phyloP scores from a whole-genome alignment of 495 filamentous ascomycete genomes.

The Pseudevernia furfuracea region DNA sequence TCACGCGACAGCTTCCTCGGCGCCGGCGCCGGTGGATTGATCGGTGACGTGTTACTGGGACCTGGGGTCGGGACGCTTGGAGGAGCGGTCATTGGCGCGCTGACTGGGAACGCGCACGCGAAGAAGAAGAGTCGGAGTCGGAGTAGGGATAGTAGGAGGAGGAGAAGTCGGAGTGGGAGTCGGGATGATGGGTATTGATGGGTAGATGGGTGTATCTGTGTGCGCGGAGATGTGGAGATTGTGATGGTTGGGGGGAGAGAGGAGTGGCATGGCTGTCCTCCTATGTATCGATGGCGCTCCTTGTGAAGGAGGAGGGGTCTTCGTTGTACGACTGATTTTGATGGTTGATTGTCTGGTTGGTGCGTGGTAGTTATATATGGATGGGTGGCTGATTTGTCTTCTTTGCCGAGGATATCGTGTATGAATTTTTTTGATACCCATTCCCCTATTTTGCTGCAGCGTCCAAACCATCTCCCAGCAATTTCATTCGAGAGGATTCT shows the following conservation, averaged over 20 bases:
- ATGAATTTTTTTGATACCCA: background rate
- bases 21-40: conserved; percentile 21
- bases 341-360: background rate
- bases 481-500: too few relatives aligned
- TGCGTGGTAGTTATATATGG: background rate
- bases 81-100: conserved; percentile 23
- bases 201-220: background rate
- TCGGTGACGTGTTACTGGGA: conserved; percentile 24
- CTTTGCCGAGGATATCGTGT: background rate
- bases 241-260: too few relatives aligned
- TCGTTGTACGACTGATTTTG: background rate
- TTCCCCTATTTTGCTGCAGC: too few relatives aligned
- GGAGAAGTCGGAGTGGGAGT: conserved; percentile 9
- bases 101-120: conserved; percentile 22
- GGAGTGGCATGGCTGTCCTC: too few relatives aligned
- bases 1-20: conserved; percentile 22
- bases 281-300: too few relatives aligned
- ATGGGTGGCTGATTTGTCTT: too few relatives aligned
- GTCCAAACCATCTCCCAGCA: too few relatives aligned
- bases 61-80: conserved; percentile 26
- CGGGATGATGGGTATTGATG: conserved; percentile 1
- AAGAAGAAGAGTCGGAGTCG: conserved; percentile 21
- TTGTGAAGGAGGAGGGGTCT: background rate
- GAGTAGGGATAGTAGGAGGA: conserved; percentile 14
- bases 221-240: background rate